Conservation (phyloP, 129 eudicot genomes). For the Artemisia argyi region DNA sequence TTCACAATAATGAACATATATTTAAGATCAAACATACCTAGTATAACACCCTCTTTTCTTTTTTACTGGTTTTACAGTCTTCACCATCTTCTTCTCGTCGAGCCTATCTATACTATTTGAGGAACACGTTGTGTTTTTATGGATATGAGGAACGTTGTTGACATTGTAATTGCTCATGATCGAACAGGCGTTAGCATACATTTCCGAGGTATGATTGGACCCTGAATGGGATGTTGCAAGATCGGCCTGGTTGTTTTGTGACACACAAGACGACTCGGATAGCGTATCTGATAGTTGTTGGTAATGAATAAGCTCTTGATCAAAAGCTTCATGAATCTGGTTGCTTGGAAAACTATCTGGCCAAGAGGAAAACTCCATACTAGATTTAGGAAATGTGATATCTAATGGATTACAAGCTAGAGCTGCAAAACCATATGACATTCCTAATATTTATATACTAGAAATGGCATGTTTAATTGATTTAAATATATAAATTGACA, state of each 20-base stretch:
- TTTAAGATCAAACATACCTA: not conserved
- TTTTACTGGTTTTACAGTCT: not conserved
- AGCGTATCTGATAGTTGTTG: not conserved
- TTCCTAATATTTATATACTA: too few relatives aligned
- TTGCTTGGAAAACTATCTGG: not conserved
- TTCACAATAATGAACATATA: not conserved
- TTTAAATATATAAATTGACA: too few relatives aligned
- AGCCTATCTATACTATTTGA: not conserved
- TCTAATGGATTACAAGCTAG: too few relatives aligned
- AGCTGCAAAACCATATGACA: too few relatives aligned
- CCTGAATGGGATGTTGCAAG: not conserved
- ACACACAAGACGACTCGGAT: not conserved
- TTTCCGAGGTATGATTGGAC: not conserved
- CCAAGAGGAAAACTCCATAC: not conserved
- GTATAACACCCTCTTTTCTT: constrained; percentile 1
- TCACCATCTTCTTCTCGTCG: not conserved
- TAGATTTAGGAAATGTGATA: too few relatives aligned
- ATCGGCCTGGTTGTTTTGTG: not conserved
- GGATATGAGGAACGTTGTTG: not conserved
- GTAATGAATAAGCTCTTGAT: not conserved
- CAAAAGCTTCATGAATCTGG: not conserved
- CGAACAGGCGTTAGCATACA: not conserved
- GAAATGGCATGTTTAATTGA: too few relatives aligned
- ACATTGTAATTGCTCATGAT: not conserved
- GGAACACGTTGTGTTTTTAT: not conserved